Conservation (phyloP, 2,329 filamentous ascomycete species). For the Fusarium torulosum region DNA sequence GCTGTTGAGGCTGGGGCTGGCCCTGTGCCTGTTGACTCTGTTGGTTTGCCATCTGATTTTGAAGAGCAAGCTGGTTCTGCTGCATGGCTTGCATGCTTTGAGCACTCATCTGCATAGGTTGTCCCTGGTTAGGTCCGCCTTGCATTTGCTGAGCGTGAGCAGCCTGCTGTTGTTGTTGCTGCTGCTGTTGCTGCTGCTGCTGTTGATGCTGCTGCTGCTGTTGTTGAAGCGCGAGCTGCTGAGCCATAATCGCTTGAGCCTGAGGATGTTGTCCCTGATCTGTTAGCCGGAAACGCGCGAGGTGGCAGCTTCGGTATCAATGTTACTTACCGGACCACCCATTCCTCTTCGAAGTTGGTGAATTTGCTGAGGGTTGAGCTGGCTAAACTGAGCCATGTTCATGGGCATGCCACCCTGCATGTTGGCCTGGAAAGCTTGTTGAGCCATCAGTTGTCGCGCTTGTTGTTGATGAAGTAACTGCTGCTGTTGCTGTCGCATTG, state of each 20-base stretch:
- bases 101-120: constrained; percentile 62
- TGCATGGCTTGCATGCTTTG: constrained; percentile 62
- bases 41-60: constrained; percentile 50
- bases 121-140: constrained; percentile 59
- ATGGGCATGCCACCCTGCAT: constrained; percentile 67
- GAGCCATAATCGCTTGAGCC: constrained; percentile 57
- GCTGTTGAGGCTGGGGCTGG: constrained; percentile 47
- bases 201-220: constrained; percentile 52
- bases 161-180: constrained; percentile 51
- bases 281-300: constrained; percentile 31
- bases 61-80: constrained; percentile 56
- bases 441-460: constrained; percentile 65
- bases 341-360: constrained; percentile 60
- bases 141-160: constrained; percentile 57
- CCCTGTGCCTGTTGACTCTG: constrained; percentile 48
- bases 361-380: constrained; percentile 65
- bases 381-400: constrained; percentile 63
- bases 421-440: constrained; percentile 66
- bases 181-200: constrained; percentile 52
- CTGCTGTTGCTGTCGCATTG: constrained; percentile 69
- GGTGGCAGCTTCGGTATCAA: constrained; percentile 3
- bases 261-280: constrained; percentile 50
- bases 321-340: constrained; percentile 57
- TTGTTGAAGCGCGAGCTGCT: constrained; percentile 54
- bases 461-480: constrained; percentile 70